Base-by-base conservation (phyloP, 1,139 yeast genomes). In the Petasospora rhodanensis region DNA sequence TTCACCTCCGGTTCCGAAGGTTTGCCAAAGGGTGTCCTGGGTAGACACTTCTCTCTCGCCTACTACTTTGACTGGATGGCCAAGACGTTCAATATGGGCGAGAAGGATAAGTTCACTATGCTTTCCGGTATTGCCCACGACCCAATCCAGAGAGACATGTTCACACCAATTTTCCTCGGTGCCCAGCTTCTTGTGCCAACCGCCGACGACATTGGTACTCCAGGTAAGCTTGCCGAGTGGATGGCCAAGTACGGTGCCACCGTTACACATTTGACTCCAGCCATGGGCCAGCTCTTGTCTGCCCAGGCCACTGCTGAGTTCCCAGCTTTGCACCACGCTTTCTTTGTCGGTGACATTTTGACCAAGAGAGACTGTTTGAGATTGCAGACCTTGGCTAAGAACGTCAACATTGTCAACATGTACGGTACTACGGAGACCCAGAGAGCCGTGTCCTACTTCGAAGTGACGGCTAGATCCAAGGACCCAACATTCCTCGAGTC, bases 11-110 rank as follows among this genome's bases (percentile, higher is more conserved):
- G 99, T 23, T 84, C 95, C 10, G 99, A 91, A 62, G 99, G 99
- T 59, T 69, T 91, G 46, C 99, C 99, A 49, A 91, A 91, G 64
- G 99, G 99, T 66, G 99, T 91, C 18, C 71, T 86, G 44, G 99
- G 99, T 28, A 84, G 99, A 63, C 98, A 93, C 56, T 93, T 79
- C 59, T 89, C 97, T 1, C 69, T 91, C 45, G 95, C 98, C 1
- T 91, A 93, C 64, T 91, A 91, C 61, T 91, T 91, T 73, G 95
- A 95, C 24, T 91, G 99, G 99, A 91, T 91, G 99, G 72, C 96
- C 13, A 62, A 84, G 56, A 73, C 79, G 34, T 91, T 93, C 54
- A 76, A 79, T 26, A 70, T 91, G 31, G 73, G 83, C 22, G 83
- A 75, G 38, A 72, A 79, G 26, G 98, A 93, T 61, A 81, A 71